phyloP scores from a whole-genome alignment of 78 protist species.

The Pigoraptor vietnamica region DNA sequence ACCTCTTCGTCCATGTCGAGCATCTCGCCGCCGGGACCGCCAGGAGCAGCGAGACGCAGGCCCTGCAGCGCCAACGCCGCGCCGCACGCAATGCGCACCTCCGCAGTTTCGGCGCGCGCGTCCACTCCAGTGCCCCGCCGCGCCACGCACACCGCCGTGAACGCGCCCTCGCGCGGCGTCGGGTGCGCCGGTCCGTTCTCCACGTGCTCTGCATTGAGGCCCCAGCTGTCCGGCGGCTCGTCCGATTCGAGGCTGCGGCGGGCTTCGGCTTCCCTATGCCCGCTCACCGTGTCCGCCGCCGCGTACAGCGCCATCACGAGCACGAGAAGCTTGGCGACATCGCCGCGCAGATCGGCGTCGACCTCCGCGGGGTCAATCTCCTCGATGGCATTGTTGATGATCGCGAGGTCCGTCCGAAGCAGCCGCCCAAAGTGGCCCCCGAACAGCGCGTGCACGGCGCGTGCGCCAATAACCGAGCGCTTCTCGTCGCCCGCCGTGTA shows the following conservation, averaged over 20 bases:
- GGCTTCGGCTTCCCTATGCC: background rate
- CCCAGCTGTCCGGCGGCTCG: background rate
- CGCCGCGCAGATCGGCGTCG: background rate
- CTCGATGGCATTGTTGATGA: background rate
- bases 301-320: background rate
- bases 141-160: background rate
- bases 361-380: background rate
- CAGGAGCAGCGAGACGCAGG: background rate
- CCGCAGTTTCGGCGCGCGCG: background rate
- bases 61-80: background rate
- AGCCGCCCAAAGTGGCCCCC: background rate
- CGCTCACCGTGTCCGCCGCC: background rate
- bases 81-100: background rate
- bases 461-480: background rate
- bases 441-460: background rate
- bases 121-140: background rate
- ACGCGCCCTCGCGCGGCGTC: background rate
- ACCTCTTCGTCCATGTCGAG: background rate
- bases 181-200: background rate
- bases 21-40: background rate
- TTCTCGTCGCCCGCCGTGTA: background rate
- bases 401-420: background rate
- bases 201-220: background rate
- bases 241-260: background rate
- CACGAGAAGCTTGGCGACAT: background rate